These are phyloP conservation scores for Phytophthora sp. DNA, from an alignment of 352 stramenopile species.

Conservation along the genomic window DNA sequence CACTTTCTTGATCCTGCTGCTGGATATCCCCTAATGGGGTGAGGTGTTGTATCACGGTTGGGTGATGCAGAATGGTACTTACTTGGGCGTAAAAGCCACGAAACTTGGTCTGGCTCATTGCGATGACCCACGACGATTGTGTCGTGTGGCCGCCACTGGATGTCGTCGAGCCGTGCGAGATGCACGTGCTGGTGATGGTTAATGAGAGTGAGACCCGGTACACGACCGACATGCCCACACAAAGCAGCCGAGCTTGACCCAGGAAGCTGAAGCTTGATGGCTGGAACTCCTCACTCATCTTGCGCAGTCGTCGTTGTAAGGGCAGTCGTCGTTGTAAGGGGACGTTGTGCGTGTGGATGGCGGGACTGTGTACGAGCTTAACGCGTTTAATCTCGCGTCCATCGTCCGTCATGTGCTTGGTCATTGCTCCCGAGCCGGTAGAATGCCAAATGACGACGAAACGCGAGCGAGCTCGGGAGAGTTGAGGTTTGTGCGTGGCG, in stretches of 20 bases:
- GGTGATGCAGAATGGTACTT: constrained; percentile 47
- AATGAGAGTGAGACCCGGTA: constrained; percentile 61
- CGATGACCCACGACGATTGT: constrained; percentile 60
- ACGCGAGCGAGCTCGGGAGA: constrained; percentile 15
- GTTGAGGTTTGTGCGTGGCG: constrained; percentile 36
- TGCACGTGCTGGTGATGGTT: constrained; percentile 29
- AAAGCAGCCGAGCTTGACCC: constrained; percentile 57
- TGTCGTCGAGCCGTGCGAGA: constrained; percentile 18
- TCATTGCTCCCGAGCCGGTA: constrained; percentile 22
- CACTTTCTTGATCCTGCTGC: constrained; percentile 14
- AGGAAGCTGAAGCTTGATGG: constrained; percentile 53
- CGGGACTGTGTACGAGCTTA: constrained; percentile 31
- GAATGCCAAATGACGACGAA: constrained; percentile 41
- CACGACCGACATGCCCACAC: constrained; percentile 57
- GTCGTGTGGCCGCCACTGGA: constrained; percentile 25
- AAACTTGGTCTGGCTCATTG: constrained; percentile 70
- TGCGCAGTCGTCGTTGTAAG: constrained; percentile 57
- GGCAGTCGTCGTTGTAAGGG: constrained; percentile 52
- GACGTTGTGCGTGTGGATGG: constrained; percentile 13
- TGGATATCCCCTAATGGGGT: constrained; percentile 2
- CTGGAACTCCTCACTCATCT: constrained; percentile 67
- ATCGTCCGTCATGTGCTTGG: constrained; percentile 32
- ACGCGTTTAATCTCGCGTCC: constrained; percentile 36
- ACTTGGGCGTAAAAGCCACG: constrained; percentile 53
- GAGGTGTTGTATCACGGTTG: constrained; percentile 37